Base-by-base conservation (phyloP, 805 yeast genomes). In the Candida manassasensis region DNA sequence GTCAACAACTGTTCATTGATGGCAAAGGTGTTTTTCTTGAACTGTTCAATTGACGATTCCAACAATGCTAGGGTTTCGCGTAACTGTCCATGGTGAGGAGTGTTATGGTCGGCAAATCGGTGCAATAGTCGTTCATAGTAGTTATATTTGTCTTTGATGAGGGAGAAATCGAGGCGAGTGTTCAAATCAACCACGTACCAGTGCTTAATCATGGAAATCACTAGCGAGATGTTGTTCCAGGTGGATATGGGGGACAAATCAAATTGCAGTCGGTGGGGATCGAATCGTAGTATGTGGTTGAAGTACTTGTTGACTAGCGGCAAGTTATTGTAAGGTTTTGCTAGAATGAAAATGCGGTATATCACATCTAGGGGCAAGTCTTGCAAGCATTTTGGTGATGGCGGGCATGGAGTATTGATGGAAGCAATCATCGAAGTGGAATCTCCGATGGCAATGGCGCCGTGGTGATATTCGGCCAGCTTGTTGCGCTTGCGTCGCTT, bases 351-450 rank as follows among this genome's bases (percentile, higher is more conserved):
- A 7, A 75, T 61, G 27, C 47, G 48, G 17, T 53, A 59, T 2
- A 73, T 39, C 2, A 75, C 36, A 37, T 74, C 78, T 3, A 49
- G 35, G 1, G 80, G 79, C 9, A 75, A 49, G 19, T 29, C 32
- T 29, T 29, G 32, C 19, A 29, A 29, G 12, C 27, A 7, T n/a
- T 24, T 24, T 7, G 27, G 27, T 24, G 27, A n/a, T n/a, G n/a
- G n/a, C n/a, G n/a, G n/a, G n/a, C n/a, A n/a, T n/a, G n/a, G n/a
- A n/a, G n/a, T n/a, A n/a, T n/a, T n/a, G n/a, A n/a, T n/a, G n/a
- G n/a, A n/a, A n/a, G n/a, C n/a, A n/a, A n/a, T n/a, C n/a, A n/a
- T n/a, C n/a, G n/a, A n/a, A n/a, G n/a, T n/a, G n/a, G n/a, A n/a
- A n/a, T n/a, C n/a, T n/a, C n/a, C n/a, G n/a, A n/a, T n/a, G n/a